Evolutionary conservation across 2,329 filamentous ascomycete genomes (phyloP), one percentile per base, ranked within the genome.

Genomic region (Sclerotinia borealis): DNA sequence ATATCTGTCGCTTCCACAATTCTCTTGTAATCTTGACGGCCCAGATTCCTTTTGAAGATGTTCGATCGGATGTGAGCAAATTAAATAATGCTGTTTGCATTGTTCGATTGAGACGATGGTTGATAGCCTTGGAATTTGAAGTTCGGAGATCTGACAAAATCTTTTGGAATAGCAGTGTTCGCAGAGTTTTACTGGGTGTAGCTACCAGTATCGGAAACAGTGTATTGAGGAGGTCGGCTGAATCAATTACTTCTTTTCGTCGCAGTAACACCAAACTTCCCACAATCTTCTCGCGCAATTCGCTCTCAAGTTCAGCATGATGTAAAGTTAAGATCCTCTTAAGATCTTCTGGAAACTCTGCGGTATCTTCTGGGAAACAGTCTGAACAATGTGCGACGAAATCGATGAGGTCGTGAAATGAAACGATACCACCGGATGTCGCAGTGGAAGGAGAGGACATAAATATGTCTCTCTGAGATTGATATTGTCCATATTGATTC

Each of bases 81-180:
- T 96, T 96, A 80, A 92, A 96, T 34, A 98, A 85, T 15, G 96
- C 91, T 3, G 91, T 96, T 76, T 99, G 95, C 65, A 98, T 90
- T 4, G 91, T 95, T 60, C 91, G 86, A 77, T 99, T 99, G 60
- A 99, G 84, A 63, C 88, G 90, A 78, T 99, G 95, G 73, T 99
- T 97, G 62, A 86, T 93, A 11, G 87, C 78, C 77, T 95, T 96
- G 1, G 87, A 84, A 77, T 99, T 99, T 0, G 91, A 89, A 59
- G 90, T 89, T 65, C 93, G 87, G 71, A 99, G 81, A 75, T 99
- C 95, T 69, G 90, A 93, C 39, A 98, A 80, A 66, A 98, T 96
- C 77, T 96, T 97, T 70, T 87, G 83, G 83, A 95, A 85, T n/a
- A 98, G 81, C 15, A 97, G 81, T 45, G 87, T 85, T 52, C 95